Evolutionary conservation across 192 early-diverging fungal species (phyloP).

Genomic region (Entomortierella beljakovae): DNA sequence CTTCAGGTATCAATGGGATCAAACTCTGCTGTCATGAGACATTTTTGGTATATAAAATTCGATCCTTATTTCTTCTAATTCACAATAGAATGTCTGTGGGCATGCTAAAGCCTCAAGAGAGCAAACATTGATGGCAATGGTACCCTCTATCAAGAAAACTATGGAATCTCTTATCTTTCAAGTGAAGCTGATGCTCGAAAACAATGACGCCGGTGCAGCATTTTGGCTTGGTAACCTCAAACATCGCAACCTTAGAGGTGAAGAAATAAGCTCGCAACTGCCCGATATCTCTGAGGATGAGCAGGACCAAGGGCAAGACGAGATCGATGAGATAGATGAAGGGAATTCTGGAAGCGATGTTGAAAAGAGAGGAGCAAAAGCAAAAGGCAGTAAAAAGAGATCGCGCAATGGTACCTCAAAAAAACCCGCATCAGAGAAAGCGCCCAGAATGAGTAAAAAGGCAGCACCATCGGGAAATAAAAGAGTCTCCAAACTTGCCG

Average conservation of each 20-base stretch:
- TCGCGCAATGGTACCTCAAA: neutral
- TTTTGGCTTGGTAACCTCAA: constrained; percentile 68
- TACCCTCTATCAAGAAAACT: constrained; percentile 75
- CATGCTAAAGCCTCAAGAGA: constrained; percentile 82
- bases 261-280: constrained; percentile 70
- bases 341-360: neutral
- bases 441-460: neutral
- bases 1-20: constrained; percentile 65
- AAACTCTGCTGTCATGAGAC: too few relatives aligned
- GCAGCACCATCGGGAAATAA: neutral
- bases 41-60: neutral
- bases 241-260: constrained; percentile 77
- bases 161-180: constrained; percentile 81
- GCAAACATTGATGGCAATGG: constrained; percentile 66
- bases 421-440: neutral
- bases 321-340: constrained; percentile 3
- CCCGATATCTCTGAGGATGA: constrained; percentile 38
- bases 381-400: constrained; percentile 12
- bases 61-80: neutral
- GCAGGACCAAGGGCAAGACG: constrained; percentile 3
- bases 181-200: constrained; percentile 77
- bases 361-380: neutral
- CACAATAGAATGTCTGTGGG: constrained; percentile 73
- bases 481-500: neutral
- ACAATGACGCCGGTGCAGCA: constrained; percentile 66